Evolutionary conservation across 768 basidiomycete genomes (phyloP), one percentile per base, ranked within the genome.

Genomic region (Boletus rubropictus): DNA sequence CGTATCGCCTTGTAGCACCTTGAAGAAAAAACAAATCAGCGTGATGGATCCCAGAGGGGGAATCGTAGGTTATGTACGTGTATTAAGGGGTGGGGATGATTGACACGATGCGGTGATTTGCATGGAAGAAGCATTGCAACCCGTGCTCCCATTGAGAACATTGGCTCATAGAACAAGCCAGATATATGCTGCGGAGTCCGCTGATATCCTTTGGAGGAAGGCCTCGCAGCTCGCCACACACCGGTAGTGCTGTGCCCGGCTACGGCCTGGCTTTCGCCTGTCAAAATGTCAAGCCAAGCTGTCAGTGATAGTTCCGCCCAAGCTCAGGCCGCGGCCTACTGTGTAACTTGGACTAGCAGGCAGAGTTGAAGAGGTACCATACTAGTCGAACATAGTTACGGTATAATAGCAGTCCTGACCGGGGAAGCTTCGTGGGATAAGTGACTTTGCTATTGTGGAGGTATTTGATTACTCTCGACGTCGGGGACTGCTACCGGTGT

Each of bases 71-170:
- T 37, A 14, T 37, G 20, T 37, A 21, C 21, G 14, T 37, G 20
- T 18, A 37, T 37, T 4, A 21, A 37, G 36, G 36, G 20, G 20
- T 7, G 12, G 4, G 4, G 36, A 21, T 37, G 20, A 14, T 8
- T 7, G 7, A 14, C 36, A 21, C 9, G 32, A 33, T 33, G 17
- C 6, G 7, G 32, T 33, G 17, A 35, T n/a, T n/a, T 18, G 34
- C 34, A 33, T 35, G 34, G 12, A 14, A 31, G 34, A 27, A 27
- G 25, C 5, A 39, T 14, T 28, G 18, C 4, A 15, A 3, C 38
- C 14, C 14, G 17, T 25, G 39, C 84, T 6, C 27, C 3, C 18
- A 41, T 7, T 11, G 24, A 17, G 11, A 27, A 17, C 18, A 9
- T 28, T 27, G 14, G 39, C 11, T 11, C 4, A n/a, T 5, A 40